Conservation (phyloP, 2,329 filamentous ascomycete genomes). For the Leptographium radiaticola region DNA sequence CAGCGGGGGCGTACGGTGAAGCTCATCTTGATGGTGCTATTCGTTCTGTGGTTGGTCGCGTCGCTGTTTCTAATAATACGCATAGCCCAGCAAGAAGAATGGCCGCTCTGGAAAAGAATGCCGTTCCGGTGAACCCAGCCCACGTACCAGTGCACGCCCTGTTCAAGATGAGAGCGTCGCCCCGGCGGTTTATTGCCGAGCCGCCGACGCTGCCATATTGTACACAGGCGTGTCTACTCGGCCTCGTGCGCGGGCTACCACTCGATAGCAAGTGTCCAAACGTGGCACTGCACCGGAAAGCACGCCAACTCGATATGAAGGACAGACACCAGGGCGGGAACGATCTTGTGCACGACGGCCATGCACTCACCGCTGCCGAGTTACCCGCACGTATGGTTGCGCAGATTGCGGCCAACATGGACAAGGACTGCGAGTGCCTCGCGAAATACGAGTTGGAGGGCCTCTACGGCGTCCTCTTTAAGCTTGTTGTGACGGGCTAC, state of each 20-base stretch:
- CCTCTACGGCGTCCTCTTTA: constrained; percentile 6
- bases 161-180: too few species aligned
- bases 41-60: too few species aligned
- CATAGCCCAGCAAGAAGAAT: too few species aligned
- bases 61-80: too few species aligned
- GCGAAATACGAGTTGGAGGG: not conserved
- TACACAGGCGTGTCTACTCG: not conserved
- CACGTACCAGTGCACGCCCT: too few species aligned
- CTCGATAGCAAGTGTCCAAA: constrained; percentile 1
- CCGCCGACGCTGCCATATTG: constrained; percentile 1
- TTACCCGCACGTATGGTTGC: not conserved
- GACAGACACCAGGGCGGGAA: too few species aligned
- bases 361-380: not conserved
- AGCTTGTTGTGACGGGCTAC: constrained; percentile 6
- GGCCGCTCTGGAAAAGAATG: too few species aligned
- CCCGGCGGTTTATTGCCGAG: not conserved
- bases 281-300: not conserved
- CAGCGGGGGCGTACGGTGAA: too few species aligned
- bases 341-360: too few species aligned
- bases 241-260: not conserved
- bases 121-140: too few species aligned
- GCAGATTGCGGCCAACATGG: not conserved
- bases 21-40: too few species aligned
- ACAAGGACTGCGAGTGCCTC: constrained; percentile 2
- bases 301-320: not conserved